These are phyloP conservation scores for Atkinsonella texensis DNA, from an alignment of 2,329 filamentous ascomycete species.

Conservation along the genomic window DNA sequence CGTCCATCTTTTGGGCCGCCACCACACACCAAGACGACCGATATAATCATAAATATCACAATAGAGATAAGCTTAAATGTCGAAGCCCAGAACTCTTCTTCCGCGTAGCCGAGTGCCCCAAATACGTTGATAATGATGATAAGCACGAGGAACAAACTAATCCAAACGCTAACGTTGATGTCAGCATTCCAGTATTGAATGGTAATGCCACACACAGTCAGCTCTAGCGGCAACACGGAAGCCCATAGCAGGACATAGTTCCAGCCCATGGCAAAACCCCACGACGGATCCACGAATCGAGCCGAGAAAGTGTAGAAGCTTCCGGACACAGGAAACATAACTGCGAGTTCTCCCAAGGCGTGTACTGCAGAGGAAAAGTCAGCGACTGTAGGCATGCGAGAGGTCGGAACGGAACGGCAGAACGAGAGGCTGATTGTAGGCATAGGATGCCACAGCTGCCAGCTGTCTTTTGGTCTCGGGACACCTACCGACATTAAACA, in stretches of 20 bases:
- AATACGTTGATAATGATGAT: slow-evolving; percentile 39
- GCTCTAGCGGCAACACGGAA: slow-evolving; percentile 33
- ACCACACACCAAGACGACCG: slow-evolving; percentile 46
- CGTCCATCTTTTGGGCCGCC: slow-evolving; percentile 41
- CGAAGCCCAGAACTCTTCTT: slow-evolving; percentile 41
- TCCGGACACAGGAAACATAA: slow-evolving; percentile 46
- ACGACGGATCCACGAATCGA: slow-evolving; percentile 47
- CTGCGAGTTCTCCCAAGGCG: slow-evolving; percentile 45
- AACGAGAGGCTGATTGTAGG: too few relatives aligned
- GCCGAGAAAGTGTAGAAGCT: slow-evolving; percentile 47
- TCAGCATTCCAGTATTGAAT: slow-evolving; percentile 37
- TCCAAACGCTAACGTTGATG: slow-evolving; percentile 34
- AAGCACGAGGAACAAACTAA: slow-evolving; percentile 35
- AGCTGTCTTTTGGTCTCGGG: too few relatives aligned
- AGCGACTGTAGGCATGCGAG: too few relatives aligned
- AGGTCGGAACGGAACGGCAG: neutral
- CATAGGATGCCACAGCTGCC: too few relatives aligned
- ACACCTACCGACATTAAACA: slow-evolving; percentile 8
- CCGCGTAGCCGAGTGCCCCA: slow-evolving; percentile 35
- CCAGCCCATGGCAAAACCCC: slow-evolving; percentile 42
- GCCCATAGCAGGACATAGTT: slow-evolving; percentile 38
- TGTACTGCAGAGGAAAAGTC: slow-evolving; percentile 24
- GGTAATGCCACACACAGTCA: slow-evolving; percentile 37
- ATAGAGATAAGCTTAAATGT: slow-evolving; percentile 41
- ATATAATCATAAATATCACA: slow-evolving; percentile 46